Evolutionary conservation across 371 early-diverging fungal species (phyloP).

Genomic region (Phascolomyces articulosus): DNA sequence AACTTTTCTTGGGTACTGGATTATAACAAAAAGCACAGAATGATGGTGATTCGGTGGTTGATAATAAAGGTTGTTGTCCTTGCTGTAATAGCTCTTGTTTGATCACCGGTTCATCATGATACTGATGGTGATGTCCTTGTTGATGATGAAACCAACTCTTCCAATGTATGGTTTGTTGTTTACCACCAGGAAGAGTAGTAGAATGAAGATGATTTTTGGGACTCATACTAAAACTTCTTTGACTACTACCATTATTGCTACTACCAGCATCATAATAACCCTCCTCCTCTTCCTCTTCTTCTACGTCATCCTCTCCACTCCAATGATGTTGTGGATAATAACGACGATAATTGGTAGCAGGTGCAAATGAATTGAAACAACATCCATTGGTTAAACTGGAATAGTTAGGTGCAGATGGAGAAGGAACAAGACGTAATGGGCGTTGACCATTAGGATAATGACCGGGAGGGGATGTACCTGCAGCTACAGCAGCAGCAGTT

Average conservation of each 20-base stretch:
- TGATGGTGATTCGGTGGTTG: not conserved
- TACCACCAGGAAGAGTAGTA: too few relatives aligned
- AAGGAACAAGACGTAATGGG: constrained; percentile 9
- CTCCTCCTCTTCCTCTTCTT: constrained; percentile 2
- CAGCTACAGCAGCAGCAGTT: not conserved
- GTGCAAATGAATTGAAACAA: not conserved
- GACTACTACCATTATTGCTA: not conserved
- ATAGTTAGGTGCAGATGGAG: constrained; percentile 17
- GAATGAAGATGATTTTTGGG: too few relatives aligned
- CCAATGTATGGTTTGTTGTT: constrained; percentile 4
- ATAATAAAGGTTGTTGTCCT: too few relatives aligned
- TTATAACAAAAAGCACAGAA: constrained; percentile 10
- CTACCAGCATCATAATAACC: too few relatives aligned
- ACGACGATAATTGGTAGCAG: constrained; percentile 5
- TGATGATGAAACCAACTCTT: constrained; percentile 12
- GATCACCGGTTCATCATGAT: not conserved
- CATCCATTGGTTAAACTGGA: not conserved
- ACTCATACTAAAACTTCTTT: too few relatives aligned
- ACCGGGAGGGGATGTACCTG: too few relatives aligned
- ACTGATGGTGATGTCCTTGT: not conserved
- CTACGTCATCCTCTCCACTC: not conserved
- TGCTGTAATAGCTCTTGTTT: not conserved
- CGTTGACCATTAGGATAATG: not conserved
- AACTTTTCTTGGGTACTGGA: constrained; percentile 11
- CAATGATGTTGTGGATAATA: constrained; percentile 9